Percentiles rank a stretch among this genome's conserved stretches.
Conservation (phyloP, 2,329 filamentous ascomycete species). For the Amphichorda felina region DNA sequence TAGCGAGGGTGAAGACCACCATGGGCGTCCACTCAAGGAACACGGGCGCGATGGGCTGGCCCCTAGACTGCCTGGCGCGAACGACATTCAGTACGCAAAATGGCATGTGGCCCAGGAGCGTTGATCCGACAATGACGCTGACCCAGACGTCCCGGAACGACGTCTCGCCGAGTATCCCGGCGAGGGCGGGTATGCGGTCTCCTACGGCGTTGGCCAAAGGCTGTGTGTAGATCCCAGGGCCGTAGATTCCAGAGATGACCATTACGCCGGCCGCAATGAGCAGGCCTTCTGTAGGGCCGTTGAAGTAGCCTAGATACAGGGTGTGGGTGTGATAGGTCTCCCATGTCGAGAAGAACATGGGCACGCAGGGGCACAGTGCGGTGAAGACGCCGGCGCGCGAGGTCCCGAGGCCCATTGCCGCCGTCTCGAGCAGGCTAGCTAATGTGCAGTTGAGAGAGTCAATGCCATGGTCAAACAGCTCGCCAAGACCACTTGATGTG, state of each 20-base stretch:
- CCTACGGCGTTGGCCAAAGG: conserved; percentile 62
- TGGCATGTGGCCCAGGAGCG: conserved; percentile 67
- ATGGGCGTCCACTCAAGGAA: conserved; percentile 95
- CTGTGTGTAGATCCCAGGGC: conserved; percentile 75
- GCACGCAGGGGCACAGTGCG: conserved; percentile 77
- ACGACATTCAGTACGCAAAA: conserved; percentile 84
- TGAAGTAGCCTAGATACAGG: conserved; percentile 89
- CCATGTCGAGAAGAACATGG: conserved; percentile 99
- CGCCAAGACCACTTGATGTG: conserved; percentile 86
- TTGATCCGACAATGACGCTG: conserved; percentile 50
- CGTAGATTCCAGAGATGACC: conserved; percentile 76
- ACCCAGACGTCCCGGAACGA: conserved; percentile 88
- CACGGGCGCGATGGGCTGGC: conserved; percentile 66
- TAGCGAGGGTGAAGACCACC: conserved; percentile 63
- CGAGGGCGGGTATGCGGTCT: conserved; percentile 32
- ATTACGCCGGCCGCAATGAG: conserved; percentile 82
- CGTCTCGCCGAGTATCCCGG: conserved; percentile 52
- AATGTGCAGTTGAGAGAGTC: conserved; percentile 96
- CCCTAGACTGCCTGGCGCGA: conserved; percentile 57
- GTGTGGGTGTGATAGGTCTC: conserved; percentile 99
- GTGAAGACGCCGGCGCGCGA: conserved; percentile 83
- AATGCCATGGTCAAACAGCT: conserved; percentile 97
- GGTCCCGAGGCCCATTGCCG: conserved; percentile 82
- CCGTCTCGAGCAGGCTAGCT: conserved; percentile 80
- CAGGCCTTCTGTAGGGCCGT: conserved; percentile 91